Percentiles rank a stretch among this genome's conserved stretches.
These are phyloP conservation scores for Plasmodium fragile DNA, from an alignment of 169 alveolate species.

Conservation along the genomic window DNA sequence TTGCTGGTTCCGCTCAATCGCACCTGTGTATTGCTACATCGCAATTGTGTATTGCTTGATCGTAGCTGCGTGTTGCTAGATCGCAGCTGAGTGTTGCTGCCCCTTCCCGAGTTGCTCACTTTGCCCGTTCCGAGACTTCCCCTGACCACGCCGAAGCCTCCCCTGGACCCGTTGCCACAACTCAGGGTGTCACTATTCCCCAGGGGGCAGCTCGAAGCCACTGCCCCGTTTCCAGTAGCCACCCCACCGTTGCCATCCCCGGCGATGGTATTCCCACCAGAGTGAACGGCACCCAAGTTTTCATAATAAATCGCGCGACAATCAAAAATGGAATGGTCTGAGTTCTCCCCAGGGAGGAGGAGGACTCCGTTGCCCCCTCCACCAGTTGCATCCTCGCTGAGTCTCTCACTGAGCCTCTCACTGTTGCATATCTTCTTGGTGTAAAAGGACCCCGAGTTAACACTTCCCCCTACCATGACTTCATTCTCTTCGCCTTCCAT, in stretches of 20 bases:
- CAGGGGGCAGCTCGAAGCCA: neutral
- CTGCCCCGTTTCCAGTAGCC: neutral
- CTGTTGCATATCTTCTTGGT: slow-evolving; percentile 29
- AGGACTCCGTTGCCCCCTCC: neutral
- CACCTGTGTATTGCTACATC: neutral
- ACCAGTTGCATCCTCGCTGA: neutral
- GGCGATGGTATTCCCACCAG: neutral
- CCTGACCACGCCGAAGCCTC: neutral
- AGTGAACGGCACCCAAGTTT: neutral
- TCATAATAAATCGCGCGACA: slow-evolving; percentile 29
- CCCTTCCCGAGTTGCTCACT: neutral
- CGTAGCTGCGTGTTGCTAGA: neutral
- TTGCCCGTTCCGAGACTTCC: neutral
- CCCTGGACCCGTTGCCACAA: neutral
- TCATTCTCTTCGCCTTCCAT: slow-evolving; percentile 1
- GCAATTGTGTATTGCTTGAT: neutral
- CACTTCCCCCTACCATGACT: too few species aligned
- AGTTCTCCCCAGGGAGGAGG: neutral
- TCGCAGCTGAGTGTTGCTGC: neutral
- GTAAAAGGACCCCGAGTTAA: neutral
- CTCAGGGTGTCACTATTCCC: neutral
- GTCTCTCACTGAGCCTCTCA: neutral
- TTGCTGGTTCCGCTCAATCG: neutral
- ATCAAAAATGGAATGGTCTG: slow-evolving; percentile 18
- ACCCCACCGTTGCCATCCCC: neutral